Evolutionary conservation across 148 eudicot species (phyloP).

Genomic region (Limonium bicolor): DNA sequence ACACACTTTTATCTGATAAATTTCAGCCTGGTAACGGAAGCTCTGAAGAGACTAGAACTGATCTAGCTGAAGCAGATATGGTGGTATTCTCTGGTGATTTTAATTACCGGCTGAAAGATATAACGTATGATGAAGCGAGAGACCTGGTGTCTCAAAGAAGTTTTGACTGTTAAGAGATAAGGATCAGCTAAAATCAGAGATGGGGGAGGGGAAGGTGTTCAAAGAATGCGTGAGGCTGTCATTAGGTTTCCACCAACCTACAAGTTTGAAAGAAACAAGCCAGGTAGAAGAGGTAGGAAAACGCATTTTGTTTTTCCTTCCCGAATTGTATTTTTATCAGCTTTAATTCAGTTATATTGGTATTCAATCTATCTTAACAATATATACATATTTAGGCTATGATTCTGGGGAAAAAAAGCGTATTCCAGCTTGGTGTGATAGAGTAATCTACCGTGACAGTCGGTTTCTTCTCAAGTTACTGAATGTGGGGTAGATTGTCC

Average conservation of each 20-base stretch:
- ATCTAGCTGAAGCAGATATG: constrained; percentile 90
- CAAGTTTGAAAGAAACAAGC: constrained; percentile 77
- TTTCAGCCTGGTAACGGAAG: constrained; percentile 33
- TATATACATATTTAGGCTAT: constrained; percentile 39
- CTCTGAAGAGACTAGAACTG: constrained; percentile 70
- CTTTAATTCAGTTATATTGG: neutral
- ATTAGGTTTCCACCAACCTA: constrained; percentile 91
- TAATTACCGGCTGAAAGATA: constrained; percentile 91
- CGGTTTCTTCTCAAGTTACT: constrained; percentile 30
- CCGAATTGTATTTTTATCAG: neutral
- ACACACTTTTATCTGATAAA: too few species aligned
- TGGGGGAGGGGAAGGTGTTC: constrained; percentile 94
- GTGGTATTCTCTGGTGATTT: constrained; percentile 84
- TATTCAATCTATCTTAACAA: neutral
- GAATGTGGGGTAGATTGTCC: constrained; percentile 84
- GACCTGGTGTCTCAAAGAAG: constrained; percentile 97
- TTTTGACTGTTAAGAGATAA: constrained; percentile 91
- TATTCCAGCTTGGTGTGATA: constrained; percentile 98
- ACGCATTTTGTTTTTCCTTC: neutral
- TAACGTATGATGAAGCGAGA: constrained; percentile 97
- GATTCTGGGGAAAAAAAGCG: constrained; percentile 99
- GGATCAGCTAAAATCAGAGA: constrained; percentile 95
- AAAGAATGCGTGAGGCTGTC: constrained; percentile 94
- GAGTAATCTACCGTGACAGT: constrained; percentile 79
- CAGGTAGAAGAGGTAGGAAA: constrained; percentile 83